Evolutionary conservation across 2,329 filamentous ascomycete genomes (phyloP).

Genomic region (Phymatotrichopsis omnivora): DNA sequence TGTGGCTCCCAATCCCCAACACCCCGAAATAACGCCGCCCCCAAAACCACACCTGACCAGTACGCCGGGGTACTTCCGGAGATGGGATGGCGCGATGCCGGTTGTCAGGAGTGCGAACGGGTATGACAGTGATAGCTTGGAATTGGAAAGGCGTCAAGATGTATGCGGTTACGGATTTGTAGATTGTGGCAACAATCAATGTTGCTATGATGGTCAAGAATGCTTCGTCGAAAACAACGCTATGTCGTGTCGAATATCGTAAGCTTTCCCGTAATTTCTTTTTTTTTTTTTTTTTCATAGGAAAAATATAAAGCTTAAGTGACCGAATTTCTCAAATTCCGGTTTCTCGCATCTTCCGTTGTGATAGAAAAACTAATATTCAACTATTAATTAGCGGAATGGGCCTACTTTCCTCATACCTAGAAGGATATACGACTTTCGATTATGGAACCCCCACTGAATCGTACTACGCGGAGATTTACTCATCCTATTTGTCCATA

Average conservation of each 20-base stretch:
- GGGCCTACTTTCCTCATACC: too few relatives aligned
- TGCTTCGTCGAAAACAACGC: not conserved
- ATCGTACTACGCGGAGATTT: too few relatives aligned
- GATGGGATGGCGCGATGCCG: not conserved
- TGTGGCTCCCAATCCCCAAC: not conserved
- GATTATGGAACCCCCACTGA: too few relatives aligned
- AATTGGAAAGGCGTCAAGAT: not conserved
- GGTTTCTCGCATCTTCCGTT: not conserved
- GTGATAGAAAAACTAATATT: conserved; percentile 4
- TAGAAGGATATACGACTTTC: too few relatives aligned
- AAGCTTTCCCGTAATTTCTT: not conserved
- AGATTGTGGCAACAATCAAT: conserved; percentile 1
- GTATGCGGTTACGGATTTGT: not conserved
- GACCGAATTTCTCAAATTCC: conserved; percentile 1
- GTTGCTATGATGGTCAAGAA: conserved; percentile 1
- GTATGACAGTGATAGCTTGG: too few relatives aligned
- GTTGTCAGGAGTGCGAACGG: not conserved
- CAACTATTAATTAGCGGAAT: not conserved
- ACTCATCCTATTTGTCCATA: too few relatives aligned
- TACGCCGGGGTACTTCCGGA: conserved; percentile 1
- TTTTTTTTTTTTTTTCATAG: not conserved
- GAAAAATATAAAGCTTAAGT: not conserved
- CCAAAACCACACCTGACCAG: not conserved
- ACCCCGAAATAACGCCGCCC: conserved; percentile 3
- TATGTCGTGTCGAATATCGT: conserved; percentile 9